These are phyloP conservation scores for Sphaceloma murrayae DNA, from an alignment of 2,329 filamentous ascomycete genomes.

Conservation along the genomic window DNA sequence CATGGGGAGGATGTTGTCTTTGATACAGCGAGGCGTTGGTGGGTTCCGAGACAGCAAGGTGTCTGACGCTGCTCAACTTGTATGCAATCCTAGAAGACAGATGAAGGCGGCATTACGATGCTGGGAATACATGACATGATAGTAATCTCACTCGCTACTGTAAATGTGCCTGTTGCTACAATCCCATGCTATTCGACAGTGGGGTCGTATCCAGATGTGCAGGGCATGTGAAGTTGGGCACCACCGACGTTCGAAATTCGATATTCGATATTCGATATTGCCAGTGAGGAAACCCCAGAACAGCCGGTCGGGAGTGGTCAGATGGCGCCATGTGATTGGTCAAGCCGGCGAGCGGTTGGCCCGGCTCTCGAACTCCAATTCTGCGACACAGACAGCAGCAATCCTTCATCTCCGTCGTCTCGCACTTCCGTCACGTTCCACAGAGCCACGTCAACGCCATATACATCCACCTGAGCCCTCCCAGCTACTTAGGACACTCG, in stretches of 20 bases:
- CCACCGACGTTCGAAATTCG: no score
- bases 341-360: constrained; percentile 3
- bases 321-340: constrained; percentile 5
- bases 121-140: no score
- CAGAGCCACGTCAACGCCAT: constrained; percentile 11
- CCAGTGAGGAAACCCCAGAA: not conserved
- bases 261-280: constrained; percentile 6
- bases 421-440: constrained; percentile 12
- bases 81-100: no score
- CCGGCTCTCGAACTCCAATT: constrained; percentile 2
- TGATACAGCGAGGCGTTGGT: constrained; percentile 12
- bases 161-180: no score
- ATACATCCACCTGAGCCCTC: not conserved
- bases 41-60: constrained; percentile 7
- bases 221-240: no score
- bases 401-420: constrained; percentile 8
- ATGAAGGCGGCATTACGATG: no score
- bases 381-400: constrained; percentile 5
- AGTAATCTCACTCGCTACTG: no score
- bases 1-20: not conserved
- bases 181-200: no score
- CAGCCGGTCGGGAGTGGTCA: constrained; percentile 4
- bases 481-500: constrained; percentile 1
- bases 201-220: no score
- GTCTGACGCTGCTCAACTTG: not conserved